Evolutionary conservation across 1,139 yeast species (phyloP), one percentile per base, ranked within the genome.

Genomic region (Geotrichum australiense): DNA sequence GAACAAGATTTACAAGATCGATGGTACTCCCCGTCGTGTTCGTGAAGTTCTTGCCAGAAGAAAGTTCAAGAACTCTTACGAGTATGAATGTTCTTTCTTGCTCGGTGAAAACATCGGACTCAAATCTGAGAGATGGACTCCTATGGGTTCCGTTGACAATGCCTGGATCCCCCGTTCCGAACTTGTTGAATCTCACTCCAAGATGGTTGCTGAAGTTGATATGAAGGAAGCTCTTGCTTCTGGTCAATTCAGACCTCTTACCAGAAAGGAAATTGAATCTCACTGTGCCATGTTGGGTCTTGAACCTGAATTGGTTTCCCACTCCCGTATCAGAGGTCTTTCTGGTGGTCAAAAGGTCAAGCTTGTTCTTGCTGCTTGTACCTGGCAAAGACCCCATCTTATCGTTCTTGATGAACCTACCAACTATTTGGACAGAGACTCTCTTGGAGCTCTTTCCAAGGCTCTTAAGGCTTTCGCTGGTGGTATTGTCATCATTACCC

Each of bases 141-240:
- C 95, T 69, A 91, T 91, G 98, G 83, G 89, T 82, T 83, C 96
- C 63, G 95, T 91, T 67, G 98, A 91, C 78, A 91, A 91, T 78
- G 93, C 96, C 68, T 91, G 98, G 98, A 80, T 91, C 68, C 98
- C 98, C 76, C 91, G 98, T 83, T 94, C 95, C 76, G 98, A 91
- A 76, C 80, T 91, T 67, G 76, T 89, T 72, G 97, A 91, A 76
- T 80, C 97, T 54, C 98, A 91, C 79, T 74, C 96, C 69, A 91
- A 91, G 87, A 69, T 89, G 80, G 96, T 91, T 71, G 96, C 97
- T 70, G 98, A 91, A 78, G 97, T 91, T 68, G 98, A 91, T 73
- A 89, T 91, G 97, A 91, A 91, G 84, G 98, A 91, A 78, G 98
- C 98, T 70, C 80, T 91, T 69, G 97, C 97, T 66, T 89, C 97